phyloP scores from a whole-genome alignment of 2,329 filamentous ascomycete species.

The Cryphonectria naterciae region DNA sequence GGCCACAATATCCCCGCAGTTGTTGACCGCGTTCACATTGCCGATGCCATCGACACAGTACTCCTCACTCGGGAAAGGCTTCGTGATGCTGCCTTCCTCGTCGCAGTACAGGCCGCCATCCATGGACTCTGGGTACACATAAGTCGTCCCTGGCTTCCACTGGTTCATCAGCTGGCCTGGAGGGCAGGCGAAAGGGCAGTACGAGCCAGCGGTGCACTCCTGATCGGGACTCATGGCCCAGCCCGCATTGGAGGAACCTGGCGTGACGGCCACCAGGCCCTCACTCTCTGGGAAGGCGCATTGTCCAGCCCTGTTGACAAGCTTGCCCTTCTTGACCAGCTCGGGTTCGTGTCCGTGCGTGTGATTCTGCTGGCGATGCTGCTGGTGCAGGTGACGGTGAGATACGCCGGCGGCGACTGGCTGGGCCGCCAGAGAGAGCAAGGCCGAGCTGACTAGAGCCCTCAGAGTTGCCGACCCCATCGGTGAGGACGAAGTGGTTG shows the following conservation, averaged over 20 bases:
- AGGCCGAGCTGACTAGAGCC: slow-evolving; percentile 53
- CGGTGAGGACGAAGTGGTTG: slow-evolving; percentile 31
- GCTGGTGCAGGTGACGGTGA: slow-evolving; percentile 43
- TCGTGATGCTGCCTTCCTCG: slow-evolving; percentile 64
- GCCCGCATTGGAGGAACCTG: slow-evolving; percentile 66
- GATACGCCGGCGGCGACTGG: slow-evolving; percentile 43
- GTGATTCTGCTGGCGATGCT: slow-evolving; percentile 39
- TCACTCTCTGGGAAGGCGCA: slow-evolving; percentile 70
- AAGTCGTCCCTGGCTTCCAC: slow-evolving; percentile 74
- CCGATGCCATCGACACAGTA: slow-evolving; percentile 74
- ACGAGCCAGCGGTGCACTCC: slow-evolving; percentile 66
- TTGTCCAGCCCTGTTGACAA: slow-evolving; percentile 56
- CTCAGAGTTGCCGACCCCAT: slow-evolving; percentile 61
- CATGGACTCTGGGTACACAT: slow-evolving; percentile 73
- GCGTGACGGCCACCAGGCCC: slow-evolving; percentile 71
- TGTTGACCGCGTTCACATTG: slow-evolving; percentile 68
- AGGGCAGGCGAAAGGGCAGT: slow-evolving; percentile 79
- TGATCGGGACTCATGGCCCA: slow-evolving; percentile 82
- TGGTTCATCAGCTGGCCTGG: slow-evolving; percentile 77
- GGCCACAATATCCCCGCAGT: slow-evolving; percentile 63
- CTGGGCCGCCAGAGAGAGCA: slow-evolving; percentile 50
- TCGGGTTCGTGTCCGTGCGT: slow-evolving; percentile 40
- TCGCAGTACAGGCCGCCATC: slow-evolving; percentile 78
- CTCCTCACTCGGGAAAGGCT: slow-evolving; percentile 69
- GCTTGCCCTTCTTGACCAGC: slow-evolving; percentile 31